phyloP scores from a whole-genome alignment of 306 rosid genomes.

The Corylus avellana region DNA sequence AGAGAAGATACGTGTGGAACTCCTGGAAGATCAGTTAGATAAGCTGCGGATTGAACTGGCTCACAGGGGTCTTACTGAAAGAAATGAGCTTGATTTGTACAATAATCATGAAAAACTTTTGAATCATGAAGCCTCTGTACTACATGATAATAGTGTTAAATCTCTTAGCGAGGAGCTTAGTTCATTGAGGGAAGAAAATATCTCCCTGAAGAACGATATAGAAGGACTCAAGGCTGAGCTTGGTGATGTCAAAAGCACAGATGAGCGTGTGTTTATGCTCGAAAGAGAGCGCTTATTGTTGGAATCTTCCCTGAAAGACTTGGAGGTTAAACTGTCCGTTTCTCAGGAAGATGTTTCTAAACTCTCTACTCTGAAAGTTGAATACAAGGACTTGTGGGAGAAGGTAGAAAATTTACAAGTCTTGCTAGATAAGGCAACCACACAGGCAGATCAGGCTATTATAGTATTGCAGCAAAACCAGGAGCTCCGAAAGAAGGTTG shows the following conservation, averaged over 20 bases:
- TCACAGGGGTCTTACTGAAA: slow-evolving; percentile 40
- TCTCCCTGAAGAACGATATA: slow-evolving; percentile 53
- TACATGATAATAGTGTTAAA: slow-evolving; percentile 30
- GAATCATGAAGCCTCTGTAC: slow-evolving; percentile 29
- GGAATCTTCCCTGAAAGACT: slow-evolving; percentile 66
- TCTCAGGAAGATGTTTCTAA: slow-evolving; percentile 73
- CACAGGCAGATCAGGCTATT: slow-evolving; percentile 73
- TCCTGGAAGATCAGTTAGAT: slow-evolving; percentile 61
- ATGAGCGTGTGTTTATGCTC: slow-evolving; percentile 58
- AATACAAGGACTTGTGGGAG: slow-evolving; percentile 58
- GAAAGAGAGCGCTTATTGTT: slow-evolving; percentile 71
- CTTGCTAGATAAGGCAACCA: slow-evolving; percentile 70
- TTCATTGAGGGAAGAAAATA: slow-evolving; percentile 73
- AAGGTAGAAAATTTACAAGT: slow-evolving; percentile 72
- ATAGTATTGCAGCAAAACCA: slow-evolving; percentile 73
- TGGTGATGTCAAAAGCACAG: slow-evolving; percentile 46
- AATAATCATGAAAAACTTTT: slow-evolving; percentile 30
- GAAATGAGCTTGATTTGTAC: slow-evolving; percentile 33
- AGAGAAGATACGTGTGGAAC: slow-evolving; percentile 68
- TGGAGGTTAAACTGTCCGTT: slow-evolving; percentile 62
- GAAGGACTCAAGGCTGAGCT: slow-evolving; percentile 59
- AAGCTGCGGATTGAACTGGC: slow-evolving; percentile 52
- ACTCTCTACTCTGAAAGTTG: slow-evolving; percentile 57
- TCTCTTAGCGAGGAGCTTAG: slow-evolving; percentile 55
- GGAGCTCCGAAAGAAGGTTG: slow-evolving; percentile 76